Percentiles rank a stretch among this genome's conserved stretches.
These are phyloP conservation scores for Lenzites betulinus DNA, from an alignment of 768 basidiomycete genomes.

Conservation along the genomic window DNA sequence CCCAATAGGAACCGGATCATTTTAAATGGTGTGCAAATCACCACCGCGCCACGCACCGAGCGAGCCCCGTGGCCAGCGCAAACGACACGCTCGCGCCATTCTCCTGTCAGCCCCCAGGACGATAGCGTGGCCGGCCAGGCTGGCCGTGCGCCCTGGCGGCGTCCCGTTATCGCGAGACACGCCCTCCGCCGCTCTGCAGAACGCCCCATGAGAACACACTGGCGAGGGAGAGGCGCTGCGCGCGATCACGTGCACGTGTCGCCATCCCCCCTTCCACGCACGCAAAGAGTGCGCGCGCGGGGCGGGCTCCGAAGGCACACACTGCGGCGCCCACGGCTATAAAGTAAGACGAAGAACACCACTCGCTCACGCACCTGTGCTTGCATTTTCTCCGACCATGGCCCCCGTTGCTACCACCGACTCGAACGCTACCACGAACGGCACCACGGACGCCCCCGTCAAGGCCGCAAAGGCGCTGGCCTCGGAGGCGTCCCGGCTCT, in stretches of 20 bases:
- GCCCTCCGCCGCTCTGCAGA: background rate
- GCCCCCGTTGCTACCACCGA: constrained; percentile 52
- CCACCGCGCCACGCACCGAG: background rate
- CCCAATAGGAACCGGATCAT: background rate
- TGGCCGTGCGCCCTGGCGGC: background rate
- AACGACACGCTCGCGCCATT: constrained; percentile 18
- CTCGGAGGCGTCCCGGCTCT: constrained; percentile 23
- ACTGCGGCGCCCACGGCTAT: constrained; percentile 3
- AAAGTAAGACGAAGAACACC: background rate
- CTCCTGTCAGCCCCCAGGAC: background rate
- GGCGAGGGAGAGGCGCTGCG: background rate
- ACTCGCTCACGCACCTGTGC: constrained; percentile 2
- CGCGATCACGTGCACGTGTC: constrained; percentile 34
- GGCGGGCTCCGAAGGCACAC: background rate
- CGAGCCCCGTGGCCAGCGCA: constrained; percentile 3
- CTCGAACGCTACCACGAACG: constrained; percentile 21
- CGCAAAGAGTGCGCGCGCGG: constrained; percentile 21
- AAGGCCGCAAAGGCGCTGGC: constrained; percentile 27
- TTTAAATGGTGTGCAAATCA: background rate
- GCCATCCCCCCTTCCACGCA: constrained; percentile 29
- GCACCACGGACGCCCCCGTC: constrained; percentile 26
- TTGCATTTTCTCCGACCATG: constrained; percentile 35
- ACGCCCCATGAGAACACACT: background rate
- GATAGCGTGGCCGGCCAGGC: constrained; percentile 11
- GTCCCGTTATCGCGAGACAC: constrained; percentile 5